Conservation (phyloP, 2,329 filamentous ascomycete species). For the Paecilomyces sp. region DNA sequence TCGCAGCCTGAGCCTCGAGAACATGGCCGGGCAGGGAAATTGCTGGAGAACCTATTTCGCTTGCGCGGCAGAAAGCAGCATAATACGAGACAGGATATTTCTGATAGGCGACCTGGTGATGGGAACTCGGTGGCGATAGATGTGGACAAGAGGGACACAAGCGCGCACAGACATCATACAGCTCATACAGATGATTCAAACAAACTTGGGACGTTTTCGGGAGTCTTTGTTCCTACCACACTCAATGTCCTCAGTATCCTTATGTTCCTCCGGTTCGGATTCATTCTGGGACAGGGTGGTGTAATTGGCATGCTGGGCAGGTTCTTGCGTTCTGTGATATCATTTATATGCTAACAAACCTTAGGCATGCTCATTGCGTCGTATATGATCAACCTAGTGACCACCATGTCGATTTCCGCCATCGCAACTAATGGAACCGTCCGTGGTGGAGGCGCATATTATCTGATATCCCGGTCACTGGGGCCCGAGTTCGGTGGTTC, state of each 20-base stretch:
- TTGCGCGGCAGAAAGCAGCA: not conserved
- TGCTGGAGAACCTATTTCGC: slow-evolving; percentile 1
- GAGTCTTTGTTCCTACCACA: slow-evolving; percentile 82
- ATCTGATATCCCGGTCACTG: slow-evolving; percentile 76
- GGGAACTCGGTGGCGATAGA: slow-evolving; percentile 9
- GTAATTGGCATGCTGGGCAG: slow-evolving; percentile 72
- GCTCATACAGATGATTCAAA: slow-evolving; percentile 27
- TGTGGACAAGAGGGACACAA: slow-evolving; percentile 25
- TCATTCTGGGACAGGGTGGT: slow-evolving; percentile 74
- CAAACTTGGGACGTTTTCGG: slow-evolving; percentile 70
- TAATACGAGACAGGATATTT: not conserved
- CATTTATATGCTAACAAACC: not conserved
- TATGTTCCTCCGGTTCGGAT: slow-evolving; percentile 85
- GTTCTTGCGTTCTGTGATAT: slow-evolving; percentile 12
- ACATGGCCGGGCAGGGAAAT: not conserved
- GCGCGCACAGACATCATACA: slow-evolving; percentile 15
- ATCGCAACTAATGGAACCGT: slow-evolving; percentile 88
- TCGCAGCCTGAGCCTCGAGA: not conserved
- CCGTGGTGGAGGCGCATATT: slow-evolving; percentile 80
- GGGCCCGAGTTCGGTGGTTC: slow-evolving; percentile 85
- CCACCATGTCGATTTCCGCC: slow-evolving; percentile 76
- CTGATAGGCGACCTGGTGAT: slow-evolving; percentile 1
- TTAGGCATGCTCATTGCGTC: slow-evolving; percentile 65
- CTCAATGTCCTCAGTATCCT: slow-evolving; percentile 84
- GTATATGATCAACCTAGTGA: slow-evolving; percentile 78